Base-by-base conservation (phyloP, 2,329 filamentous ascomycete species). In the Colletotrichum agaves region DNA sequence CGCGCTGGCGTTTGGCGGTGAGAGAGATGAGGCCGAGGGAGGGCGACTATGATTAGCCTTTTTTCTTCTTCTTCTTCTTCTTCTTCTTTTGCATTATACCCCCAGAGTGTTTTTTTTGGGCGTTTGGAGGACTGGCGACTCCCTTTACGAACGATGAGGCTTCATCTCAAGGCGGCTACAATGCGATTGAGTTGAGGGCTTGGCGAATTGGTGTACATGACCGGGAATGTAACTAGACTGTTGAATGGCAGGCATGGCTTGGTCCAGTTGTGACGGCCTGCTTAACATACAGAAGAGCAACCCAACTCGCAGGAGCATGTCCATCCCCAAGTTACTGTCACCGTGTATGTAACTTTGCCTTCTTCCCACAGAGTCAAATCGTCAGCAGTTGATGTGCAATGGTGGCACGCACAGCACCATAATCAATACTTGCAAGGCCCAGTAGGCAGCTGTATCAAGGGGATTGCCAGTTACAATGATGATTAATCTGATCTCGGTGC, bases 1-100 rank as follows among this genome's bases (percentile, higher is more conserved):
- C 85, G 92, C 73, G 94, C 94, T 5, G 94, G 94, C 1, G 90
- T 94, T 41, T 95, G 95, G 86, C 89, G 88, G 77, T 91, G 84
- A 90, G 5, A 41, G 5, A 3, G 12, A 13, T 91, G 84, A 90
- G 5, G 49, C 3, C 2, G 11, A 13, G 15, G 13, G 2, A 35
- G 39, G 12, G 12, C 11, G 10, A 7, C 27, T 43, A 41, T 21
- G 17, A n/a, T 11, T 41, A 21, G 43, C 31, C n/a, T n/a, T 49
- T 27, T 23, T 5, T 21, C 13, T 44, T 33, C n/a, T 62, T 62
- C 33, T 31, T 53, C 31, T 49, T 27, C 23, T 5, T 21, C 13
- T 44, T 33, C n/a, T 62, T 62, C 33, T 31, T 12, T 49, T 41
- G 63, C 61, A 55, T 68, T 68, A 68, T 68, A 68, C 61, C 64